These are phyloP conservation scores for Eustoma russellianum DNA, from an alignment of 257 asterid species.

Conservation along the genomic window DNA sequence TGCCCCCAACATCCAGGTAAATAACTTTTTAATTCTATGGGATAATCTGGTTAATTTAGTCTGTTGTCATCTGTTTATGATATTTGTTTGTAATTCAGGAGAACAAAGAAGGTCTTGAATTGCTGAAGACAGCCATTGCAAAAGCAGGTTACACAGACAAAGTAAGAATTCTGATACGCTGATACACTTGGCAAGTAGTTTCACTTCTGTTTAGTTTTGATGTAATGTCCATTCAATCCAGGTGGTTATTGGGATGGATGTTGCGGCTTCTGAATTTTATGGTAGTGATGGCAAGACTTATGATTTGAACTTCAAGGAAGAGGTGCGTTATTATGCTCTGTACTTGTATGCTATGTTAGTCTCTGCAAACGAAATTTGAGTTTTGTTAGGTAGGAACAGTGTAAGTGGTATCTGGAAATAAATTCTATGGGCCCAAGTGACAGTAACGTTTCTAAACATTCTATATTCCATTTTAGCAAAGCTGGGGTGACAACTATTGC, in stretches of 20 bases:
- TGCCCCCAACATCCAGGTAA: conserved; percentile 95
- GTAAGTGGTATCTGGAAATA: no score
- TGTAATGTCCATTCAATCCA: conserved; percentile 8
- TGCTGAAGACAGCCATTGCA: conserved; percentile 90
- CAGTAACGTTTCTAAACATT: no score
- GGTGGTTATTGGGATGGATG: conserved; percentile 99
- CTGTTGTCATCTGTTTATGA: conserved; percentile 10
- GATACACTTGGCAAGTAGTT: background rate
- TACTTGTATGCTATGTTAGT: no score
- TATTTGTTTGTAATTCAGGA: conserved; percentile 39
- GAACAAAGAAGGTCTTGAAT: conserved; percentile 97
- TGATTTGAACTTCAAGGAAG: conserved; percentile 97
- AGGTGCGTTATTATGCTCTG: conserved; percentile 31
- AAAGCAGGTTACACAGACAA: conserved; percentile 91
- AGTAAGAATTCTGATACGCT: conserved; percentile 27
- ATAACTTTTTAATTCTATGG: background rate
- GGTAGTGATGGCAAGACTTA: conserved; percentile 71
- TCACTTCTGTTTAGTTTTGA: background rate
- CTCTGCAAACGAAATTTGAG: no score
- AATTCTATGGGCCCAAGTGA: no score
- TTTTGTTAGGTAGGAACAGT: no score
- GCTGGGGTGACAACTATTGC: no score
- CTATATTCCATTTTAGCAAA: no score
- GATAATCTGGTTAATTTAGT: background rate
- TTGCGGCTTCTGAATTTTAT: conserved; percentile 97